Percentiles rank a stretch among this genome's conserved stretches.
These are phyloP conservation scores for Omphalea diandra DNA, from an alignment of 441 rosid genomes.

Conservation along the genomic window DNA sequence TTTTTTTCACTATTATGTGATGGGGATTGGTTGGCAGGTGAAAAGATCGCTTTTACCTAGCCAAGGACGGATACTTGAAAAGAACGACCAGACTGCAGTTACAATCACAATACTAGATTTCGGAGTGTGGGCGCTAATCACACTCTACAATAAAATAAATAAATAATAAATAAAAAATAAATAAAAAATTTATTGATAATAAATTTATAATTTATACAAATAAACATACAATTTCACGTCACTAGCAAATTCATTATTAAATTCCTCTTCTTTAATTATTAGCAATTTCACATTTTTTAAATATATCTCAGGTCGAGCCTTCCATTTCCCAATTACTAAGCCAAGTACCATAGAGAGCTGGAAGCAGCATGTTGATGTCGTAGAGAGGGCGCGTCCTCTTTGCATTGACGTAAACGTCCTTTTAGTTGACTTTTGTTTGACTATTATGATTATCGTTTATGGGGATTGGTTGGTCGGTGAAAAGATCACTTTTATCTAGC, in stretches of 20 bases:
- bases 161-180: too few species aligned
- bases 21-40: conserved; percentile 41
- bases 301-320: conserved; percentile 50
- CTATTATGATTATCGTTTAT: conserved; percentile 2
- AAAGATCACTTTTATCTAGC: conserved; percentile 45
- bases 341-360: conserved; percentile 68
- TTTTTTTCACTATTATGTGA: not conserved
- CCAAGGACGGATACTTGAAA: conserved; percentile 58
- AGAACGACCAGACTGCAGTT: conserved; percentile 79
- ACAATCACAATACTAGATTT: conserved; percentile 93
- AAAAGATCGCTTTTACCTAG: conserved; percentile 48
- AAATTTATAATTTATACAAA: too few species aligned
- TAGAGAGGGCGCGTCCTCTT: conserved; percentile 80
- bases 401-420: conserved; percentile 57
- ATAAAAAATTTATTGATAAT: too few species aligned
- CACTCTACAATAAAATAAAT: too few species aligned
- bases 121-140: conserved; percentile 86
- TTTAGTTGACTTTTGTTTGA: conserved; percentile 3
- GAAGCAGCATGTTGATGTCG: conserved; percentile 67
- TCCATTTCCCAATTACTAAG: conserved; percentile 57
- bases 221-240: too few species aligned
- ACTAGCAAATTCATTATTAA: too few species aligned
- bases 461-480: conserved; percentile 39
- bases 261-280: not conserved
- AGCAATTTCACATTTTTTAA: not conserved